Percentiles rank a stretch among this genome's conserved stretches.
Evolutionary conservation across 345 rosid species (phyloP).

Genomic region (Barbarea vulgaris): DNA sequence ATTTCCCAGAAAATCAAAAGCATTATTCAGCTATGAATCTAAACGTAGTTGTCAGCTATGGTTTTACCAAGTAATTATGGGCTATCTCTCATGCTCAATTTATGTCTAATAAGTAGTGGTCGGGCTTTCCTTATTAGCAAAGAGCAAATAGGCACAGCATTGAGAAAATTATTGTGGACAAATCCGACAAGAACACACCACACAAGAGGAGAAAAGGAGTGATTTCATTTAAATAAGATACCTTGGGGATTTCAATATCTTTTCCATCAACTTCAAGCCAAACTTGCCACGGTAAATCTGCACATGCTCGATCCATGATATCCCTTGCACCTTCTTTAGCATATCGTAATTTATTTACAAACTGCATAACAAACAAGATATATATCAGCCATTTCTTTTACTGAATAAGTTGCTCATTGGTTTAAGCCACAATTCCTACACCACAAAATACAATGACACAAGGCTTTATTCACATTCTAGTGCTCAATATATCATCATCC

Average conservation of each 20-base stretch:
- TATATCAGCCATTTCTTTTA: conserved; percentile 19
- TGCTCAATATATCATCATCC: background rate
- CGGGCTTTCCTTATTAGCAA: background rate
- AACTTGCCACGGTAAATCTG: conserved; percentile 83
- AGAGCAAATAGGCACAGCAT: conserved; percentile 11
- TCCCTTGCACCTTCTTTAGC: conserved; percentile 91
- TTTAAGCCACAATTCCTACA: background rate
- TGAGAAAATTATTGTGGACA: conserved; percentile 2
- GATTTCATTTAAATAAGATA: conserved; percentile 20
- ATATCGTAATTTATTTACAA: conserved; percentile 81
- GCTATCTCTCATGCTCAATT: background rate
- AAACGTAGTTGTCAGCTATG: too few species aligned
- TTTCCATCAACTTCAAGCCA: conserved; percentile 90
- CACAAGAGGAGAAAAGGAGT: background rate
- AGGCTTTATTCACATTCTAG: background rate
- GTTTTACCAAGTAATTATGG: too few species aligned
- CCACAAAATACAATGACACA: background rate
- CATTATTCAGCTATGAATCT: too few species aligned
- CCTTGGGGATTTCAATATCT: conserved; percentile 77
- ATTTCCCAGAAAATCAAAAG: background rate
- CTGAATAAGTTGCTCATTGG: background rate
- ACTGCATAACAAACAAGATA: conserved; percentile 48
- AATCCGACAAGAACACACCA: conserved; percentile 9
- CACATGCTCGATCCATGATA: conserved; percentile 89
- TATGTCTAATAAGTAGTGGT: conserved; percentile 4